A percentile compares a stretch with the other conserved stretches of the same genome.
phyloP scores from a whole-genome alignment of 495 filamentous ascomycete species.

The Neurospora hispaniola region DNA sequence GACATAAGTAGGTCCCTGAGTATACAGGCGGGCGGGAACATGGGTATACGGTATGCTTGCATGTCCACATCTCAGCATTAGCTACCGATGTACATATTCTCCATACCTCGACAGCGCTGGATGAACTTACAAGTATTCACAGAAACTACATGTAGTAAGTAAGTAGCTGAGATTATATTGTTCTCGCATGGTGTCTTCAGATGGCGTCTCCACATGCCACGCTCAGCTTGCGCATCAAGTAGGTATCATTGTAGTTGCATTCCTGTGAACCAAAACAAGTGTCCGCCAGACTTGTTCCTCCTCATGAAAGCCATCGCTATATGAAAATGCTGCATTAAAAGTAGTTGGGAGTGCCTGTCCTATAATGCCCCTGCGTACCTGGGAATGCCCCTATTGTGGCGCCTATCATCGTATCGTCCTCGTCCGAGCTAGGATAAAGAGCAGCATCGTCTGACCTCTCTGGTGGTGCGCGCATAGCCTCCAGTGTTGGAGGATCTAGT shows the following conservation, averaged over 20 bases:
- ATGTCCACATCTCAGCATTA: neutral
- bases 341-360: constrained; percentile 29
- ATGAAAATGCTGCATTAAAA: constrained; percentile 12
- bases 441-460: constrained; percentile 41
- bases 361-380: constrained; percentile 23
- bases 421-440: constrained; percentile 34
- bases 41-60: neutral
- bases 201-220: neutral
- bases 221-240: neutral
- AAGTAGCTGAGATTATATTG: neutral
- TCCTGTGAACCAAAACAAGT: neutral
- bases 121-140: neutral
- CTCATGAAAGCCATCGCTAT: neutral
- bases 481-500: constrained; percentile 46
- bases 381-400: constrained; percentile 27
- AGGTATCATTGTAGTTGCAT: neutral
- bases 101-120: neutral
- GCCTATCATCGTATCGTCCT: constrained; percentile 22
- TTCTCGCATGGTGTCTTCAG: neutral
- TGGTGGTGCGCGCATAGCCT: constrained; percentile 38
- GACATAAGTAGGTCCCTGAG: neutral
- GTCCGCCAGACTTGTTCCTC: neutral
- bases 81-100: neutral
- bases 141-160: neutral
- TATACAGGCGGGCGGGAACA: neutral